A percentile compares a stretch with the other conserved stretches of the same genome.
Evolutionary conservation across 2,329 filamentous ascomycete species (phyloP).

Genomic region (Mycosphaerella sp.): DNA sequence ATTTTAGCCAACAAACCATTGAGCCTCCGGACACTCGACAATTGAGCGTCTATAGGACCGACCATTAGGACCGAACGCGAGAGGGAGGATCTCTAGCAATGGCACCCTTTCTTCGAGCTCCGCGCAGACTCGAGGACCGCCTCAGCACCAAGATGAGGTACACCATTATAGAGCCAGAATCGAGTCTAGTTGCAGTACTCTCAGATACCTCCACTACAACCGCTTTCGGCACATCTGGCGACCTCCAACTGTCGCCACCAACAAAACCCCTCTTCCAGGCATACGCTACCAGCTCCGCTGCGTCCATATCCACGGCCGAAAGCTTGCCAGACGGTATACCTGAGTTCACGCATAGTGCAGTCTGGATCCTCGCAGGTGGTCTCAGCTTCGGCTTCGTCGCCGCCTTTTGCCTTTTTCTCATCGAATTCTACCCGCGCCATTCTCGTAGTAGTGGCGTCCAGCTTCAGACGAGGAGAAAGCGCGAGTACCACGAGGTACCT

Average conservation of each 20-base stretch:
- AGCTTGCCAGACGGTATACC: constrained; percentile 8
- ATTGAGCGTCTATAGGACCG: too few species aligned
- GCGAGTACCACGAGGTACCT: background rate
- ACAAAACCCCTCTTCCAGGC: background rate
- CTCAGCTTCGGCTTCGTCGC: constrained; percentile 18
- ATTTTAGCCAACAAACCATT: too few species aligned
- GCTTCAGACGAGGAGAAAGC: background rate
- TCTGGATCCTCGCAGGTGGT: constrained; percentile 2
- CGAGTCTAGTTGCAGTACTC: background rate
- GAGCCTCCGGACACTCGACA: too few species aligned
- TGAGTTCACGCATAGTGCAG: constrained; percentile 3
- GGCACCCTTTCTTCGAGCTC: background rate
- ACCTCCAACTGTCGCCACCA: background rate
- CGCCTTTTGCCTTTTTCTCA: constrained; percentile 19
- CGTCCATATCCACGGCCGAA: background rate
- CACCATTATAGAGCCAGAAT: background rate
- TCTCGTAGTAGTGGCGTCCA: background rate
- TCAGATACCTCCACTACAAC: background rate
- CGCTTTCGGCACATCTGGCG: background rate
- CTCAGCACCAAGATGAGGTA: background rate
- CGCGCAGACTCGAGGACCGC: background rate
- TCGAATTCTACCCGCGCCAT: constrained; percentile 20
- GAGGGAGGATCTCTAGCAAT: background rate
- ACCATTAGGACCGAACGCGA: background rate
- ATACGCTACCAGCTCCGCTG: background rate